Evolutionary conservation across 2,329 filamentous ascomycete genomes (phyloP), one percentile per base, ranked within the genome.

Genomic region (Bipolaris oryzae): DNA sequence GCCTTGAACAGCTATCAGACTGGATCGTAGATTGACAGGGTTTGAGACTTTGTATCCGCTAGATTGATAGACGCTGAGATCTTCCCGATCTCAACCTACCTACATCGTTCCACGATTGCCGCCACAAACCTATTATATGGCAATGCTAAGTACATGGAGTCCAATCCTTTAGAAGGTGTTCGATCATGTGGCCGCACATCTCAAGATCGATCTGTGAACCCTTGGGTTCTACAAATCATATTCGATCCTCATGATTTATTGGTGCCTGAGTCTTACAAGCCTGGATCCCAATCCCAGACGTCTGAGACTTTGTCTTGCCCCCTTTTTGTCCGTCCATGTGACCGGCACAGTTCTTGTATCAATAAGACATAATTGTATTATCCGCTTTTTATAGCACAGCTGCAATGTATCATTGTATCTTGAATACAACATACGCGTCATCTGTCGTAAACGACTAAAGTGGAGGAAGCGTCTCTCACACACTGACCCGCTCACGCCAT

Each of bases 101-200:
- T 42, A 37, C 31, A 39, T 35, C 3, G 34, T 25, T 43, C 35
- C 43, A 31, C 43, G 28, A 53, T 43, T 47, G 38, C 42, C 53
- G 31, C 49, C n/a, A 52, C 23, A n/a, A 28, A 35, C 37, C n/a
- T 23, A 28, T 28, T 10, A 16, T 9, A 7, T 35, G 31, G 28
- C 18, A n/a, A 52, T 15, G 31, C 20, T 15, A 18, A 35, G 25
- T 39, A 54, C 9, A 20, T 16, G 15, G 11, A 33, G 13, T 37
- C 15, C 34, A 33, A 16, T 43, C 23, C n/a, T 25, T 10, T 16
- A 15, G 13, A n/a, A 13, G 33, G 15, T 3, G n/a, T n/a, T 42
- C 23, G 6, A 31, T 10, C 31, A 42, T 28, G 33, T 10, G 50
- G 39, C 21, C 39, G 23, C 38, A 46, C 21, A 38, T n/a, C 10